These are phyloP conservation scores for Amoeboradix gromovi DNA, from an alignment of 371 early-diverging fungal genomes.

Conservation along the genomic window DNA sequence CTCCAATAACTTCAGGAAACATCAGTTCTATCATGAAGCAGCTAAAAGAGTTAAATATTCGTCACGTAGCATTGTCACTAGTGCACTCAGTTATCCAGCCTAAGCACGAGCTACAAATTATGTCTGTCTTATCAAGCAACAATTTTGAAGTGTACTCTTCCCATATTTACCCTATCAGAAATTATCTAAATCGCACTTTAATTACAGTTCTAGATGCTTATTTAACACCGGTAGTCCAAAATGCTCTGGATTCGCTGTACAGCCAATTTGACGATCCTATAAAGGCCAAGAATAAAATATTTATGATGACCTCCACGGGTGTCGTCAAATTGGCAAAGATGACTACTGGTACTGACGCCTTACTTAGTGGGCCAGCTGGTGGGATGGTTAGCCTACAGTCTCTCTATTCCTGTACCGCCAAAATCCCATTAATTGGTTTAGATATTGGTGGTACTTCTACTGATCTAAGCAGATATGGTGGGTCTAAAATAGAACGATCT, in stretches of 20 bases:
- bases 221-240: constrained; percentile 10
- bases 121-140: constrained; percentile 1
- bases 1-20: constrained; percentile 27
- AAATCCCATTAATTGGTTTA: constrained; percentile 57
- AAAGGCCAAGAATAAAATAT: constrained; percentile 32
- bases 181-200: constrained; percentile 49
- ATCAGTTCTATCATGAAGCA: constrained; percentile 11
- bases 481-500: constrained; percentile 61
- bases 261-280: constrained; percentile 8
- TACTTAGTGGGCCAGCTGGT: constrained; percentile 78
- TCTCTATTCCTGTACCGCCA: constrained; percentile 6
- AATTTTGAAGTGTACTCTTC: too few species aligned
- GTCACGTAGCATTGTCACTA: constrained; percentile 38
- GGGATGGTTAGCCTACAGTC: constrained; percentile 49
- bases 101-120: constrained; percentile 24
- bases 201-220: constrained; percentile 42
- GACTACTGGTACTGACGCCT: constrained; percentile 60
- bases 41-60: constrained; percentile 6
- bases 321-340: constrained; percentile 50
- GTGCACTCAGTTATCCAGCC: constrained; percentile 45
- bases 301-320: constrained; percentile 85
- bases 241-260: constrained; percentile 19
- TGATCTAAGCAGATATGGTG: constrained; percentile 73
- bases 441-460: constrained; percentile 79
- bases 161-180: constrained; percentile 68